Conservation (phyloP, 176 grass and related monocot genomes). For the Thalia dealbata region DNA sequence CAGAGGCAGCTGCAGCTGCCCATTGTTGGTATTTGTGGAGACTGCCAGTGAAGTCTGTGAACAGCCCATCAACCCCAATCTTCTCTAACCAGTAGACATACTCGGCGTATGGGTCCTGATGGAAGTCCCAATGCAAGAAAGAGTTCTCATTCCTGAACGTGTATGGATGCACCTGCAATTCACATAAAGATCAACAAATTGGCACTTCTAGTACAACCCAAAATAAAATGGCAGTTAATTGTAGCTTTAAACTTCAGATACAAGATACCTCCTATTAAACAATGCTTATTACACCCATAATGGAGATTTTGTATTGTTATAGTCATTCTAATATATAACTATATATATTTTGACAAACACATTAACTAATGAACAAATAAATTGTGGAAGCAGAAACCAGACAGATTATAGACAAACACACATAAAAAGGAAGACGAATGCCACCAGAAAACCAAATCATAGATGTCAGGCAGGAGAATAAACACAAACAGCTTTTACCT, state of each 20-base stretch:
- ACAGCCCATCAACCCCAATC: conserved; percentile 74
- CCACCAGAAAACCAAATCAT: conserved; percentile 6
- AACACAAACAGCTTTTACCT: conserved; percentile 31
- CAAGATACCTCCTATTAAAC: too few species aligned
- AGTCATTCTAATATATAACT: neutral
- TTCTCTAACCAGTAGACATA: conserved; percentile 72
- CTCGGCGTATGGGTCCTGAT: conserved; percentile 61
- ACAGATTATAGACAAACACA: neutral
- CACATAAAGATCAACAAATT: neutral
- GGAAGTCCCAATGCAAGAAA: conserved; percentile 59
- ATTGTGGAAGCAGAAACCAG: neutral
- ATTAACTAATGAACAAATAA: neutral
- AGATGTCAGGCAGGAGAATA: neutral
- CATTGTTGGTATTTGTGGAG: conserved; percentile 59
- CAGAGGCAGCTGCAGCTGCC: conserved; percentile 31
- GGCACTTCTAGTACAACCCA: neutral
- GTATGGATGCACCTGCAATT: conserved; percentile 64
- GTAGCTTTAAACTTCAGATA: too few species aligned
- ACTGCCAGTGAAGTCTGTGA: conserved; percentile 84
- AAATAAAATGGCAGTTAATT: too few species aligned
- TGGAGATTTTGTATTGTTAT: neutral
- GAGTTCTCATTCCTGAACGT: conserved; percentile 51
- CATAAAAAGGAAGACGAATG: neutral
- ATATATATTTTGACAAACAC: neutral
- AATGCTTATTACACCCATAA: too few species aligned